Conservation (phyloP, 73 alveolate species). For the Urostyla sp. region DNA sequence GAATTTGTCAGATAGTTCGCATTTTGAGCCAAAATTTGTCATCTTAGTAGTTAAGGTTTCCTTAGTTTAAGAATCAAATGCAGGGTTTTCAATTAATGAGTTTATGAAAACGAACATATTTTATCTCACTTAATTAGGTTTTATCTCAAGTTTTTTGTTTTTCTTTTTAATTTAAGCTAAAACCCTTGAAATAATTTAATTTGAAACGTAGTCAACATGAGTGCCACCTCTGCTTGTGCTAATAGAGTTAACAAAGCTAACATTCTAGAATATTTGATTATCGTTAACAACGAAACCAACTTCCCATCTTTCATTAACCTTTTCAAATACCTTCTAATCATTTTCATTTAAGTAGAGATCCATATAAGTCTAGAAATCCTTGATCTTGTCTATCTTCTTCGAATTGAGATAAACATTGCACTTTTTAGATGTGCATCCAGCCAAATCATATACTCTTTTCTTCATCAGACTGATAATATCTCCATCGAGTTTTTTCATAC, state of each 20-base stretch:
- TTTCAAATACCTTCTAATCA: conserved; percentile 55
- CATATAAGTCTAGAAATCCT: conserved; percentile 80
- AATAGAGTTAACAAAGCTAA: conserved; percentile 97
- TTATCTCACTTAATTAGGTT: conserved; percentile 39
- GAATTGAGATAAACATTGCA: conserved; percentile 91
- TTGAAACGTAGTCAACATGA: conserved; percentile 96
- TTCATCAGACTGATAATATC: conserved; percentile 37
- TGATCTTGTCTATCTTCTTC: conserved; percentile 73
- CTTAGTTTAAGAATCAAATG: conserved; percentile 99
- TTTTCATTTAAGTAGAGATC: conserved; percentile 66
- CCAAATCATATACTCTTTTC: conserved; percentile 98
- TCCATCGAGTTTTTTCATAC: conserved; percentile 90
- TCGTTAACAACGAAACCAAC: conserved; percentile 67
- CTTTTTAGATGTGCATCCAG: conserved; percentile 94
- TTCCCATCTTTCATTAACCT: conserved; percentile 72
- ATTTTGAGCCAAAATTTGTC: conserved; percentile 93
- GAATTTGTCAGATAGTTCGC: conserved; percentile 93
- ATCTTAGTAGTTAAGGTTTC: conserved; percentile 97
- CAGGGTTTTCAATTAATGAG: conserved; percentile 97
- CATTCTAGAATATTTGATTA: conserved; percentile 85
- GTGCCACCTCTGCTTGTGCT: conserved; percentile 98
- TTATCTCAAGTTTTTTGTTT: conserved; percentile 52
- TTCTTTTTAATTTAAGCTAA: conserved; percentile 58
- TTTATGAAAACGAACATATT: conserved; percentile 94
- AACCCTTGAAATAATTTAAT: conserved; percentile 78